phyloP scores from a whole-genome alignment of 768 basidiomycete species.

The Royoungia palumana region DNA sequence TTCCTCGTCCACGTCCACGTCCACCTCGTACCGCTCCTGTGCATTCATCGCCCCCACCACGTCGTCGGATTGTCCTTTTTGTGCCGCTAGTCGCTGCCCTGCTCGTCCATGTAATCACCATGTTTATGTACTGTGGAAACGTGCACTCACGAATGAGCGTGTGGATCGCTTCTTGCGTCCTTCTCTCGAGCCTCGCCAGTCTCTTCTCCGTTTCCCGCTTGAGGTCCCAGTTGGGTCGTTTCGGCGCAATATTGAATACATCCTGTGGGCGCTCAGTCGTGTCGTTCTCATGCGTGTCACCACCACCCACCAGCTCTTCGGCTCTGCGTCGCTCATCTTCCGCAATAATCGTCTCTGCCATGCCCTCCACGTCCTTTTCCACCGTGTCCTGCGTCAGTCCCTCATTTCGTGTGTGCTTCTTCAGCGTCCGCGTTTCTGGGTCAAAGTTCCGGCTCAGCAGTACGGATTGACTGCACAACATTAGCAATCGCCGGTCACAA shows the following conservation, averaged over 20 bases:
- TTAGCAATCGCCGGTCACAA: constrained; percentile 9
- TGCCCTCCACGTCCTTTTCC: constrained; percentile 77
- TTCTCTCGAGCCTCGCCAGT: constrained; percentile 81
- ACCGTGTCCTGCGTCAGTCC: constrained; percentile 75
- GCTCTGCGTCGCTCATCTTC: constrained; percentile 84
- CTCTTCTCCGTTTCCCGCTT: constrained; percentile 93
- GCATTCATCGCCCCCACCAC: constrained; percentile 82
- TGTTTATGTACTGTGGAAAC: constrained; percentile 1
- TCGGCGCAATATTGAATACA: constrained; percentile 95
- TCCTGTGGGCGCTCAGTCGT: constrained; percentile 51
- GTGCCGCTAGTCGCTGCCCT: constrained; percentile 79
- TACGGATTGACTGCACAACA: constrained; percentile 39
- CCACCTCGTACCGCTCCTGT: constrained; percentile 54
- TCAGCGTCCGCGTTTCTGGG: constrained; percentile 76
- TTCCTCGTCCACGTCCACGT: constrained; percentile 33
- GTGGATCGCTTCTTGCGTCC: constrained; percentile 90
- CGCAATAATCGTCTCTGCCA: constrained; percentile 79
- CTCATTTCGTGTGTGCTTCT: constrained; percentile 60
- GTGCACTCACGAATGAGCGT: constrained; percentile 79
- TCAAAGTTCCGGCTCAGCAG: constrained; percentile 85
- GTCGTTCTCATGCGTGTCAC: neutral
- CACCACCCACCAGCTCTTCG: constrained; percentile 78
- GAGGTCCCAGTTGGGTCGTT: constrained; percentile 94
- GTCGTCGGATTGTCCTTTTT: constrained; percentile 78
- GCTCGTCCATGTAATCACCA: constrained; percentile 5